Evolutionary conservation across 1,284 basidiomycete genomes (phyloP).

Genomic region (Inonotus obliquus): DNA sequence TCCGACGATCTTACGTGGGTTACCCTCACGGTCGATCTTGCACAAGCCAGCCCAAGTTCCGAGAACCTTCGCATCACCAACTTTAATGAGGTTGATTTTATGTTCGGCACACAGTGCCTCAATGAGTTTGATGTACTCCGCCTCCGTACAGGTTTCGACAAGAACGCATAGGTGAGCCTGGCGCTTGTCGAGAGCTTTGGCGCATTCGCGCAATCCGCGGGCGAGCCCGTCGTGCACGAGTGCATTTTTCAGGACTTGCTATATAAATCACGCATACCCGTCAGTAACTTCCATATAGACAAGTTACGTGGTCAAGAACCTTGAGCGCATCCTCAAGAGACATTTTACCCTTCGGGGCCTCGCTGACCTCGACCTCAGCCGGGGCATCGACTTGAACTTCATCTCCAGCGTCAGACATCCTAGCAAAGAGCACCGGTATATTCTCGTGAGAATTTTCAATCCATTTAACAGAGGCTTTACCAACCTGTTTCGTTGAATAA

Average conservation of each 20-base stretch:
- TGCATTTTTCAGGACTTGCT: constrained; percentile 95
- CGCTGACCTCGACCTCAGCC: constrained; percentile 77
- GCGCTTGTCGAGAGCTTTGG: constrained; percentile 98
- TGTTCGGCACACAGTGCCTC: constrained; percentile 99
- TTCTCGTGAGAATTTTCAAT: not conserved
- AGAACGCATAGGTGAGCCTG: constrained; percentile 99
- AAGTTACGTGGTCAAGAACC: no score
- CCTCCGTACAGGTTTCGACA: constrained; percentile 98
- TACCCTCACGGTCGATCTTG: constrained; percentile 99
- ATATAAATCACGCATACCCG: constrained; percentile 17
- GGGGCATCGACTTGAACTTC: constrained; percentile 77
- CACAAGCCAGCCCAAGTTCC: constrained; percentile 98
- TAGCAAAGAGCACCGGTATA: constrained; percentile 26
- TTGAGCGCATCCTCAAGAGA: constrained; percentile 97
- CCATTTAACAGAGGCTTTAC: constrained; percentile 6
- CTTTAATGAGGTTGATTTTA: constrained; percentile 99
- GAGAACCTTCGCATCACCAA: constrained; percentile 95
- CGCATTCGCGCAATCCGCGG: constrained; percentile 94
- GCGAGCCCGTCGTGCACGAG: constrained; percentile 98
- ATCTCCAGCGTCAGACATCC: constrained; percentile 99
- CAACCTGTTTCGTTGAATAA: constrained; percentile 40
- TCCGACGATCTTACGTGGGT: constrained; percentile 94
- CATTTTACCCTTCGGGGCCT: constrained; percentile 91
- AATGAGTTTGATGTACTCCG: constrained; percentile 99
- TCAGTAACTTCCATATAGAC: no score